Percentiles rank a stretch among this genome's conserved stretches.
Conservation (phyloP, 176 grass and related monocot species). For the Rhipidocladum racemiflorum region DNA sequence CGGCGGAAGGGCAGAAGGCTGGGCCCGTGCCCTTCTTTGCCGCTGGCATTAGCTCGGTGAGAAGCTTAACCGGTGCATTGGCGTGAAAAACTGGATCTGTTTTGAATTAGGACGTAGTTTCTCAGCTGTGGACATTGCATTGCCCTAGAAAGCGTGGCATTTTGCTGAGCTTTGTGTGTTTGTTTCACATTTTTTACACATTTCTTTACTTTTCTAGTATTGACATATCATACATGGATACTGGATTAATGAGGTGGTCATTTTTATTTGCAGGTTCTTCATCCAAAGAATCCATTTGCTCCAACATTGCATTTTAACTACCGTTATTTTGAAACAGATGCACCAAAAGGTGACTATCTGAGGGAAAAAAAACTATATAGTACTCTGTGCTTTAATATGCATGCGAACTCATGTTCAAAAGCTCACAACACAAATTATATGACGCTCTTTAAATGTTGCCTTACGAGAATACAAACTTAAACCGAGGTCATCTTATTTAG, state of each 20-base stretch:
- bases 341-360: slow-evolving; percentile 65
- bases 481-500: not conserved
- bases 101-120: not conserved
- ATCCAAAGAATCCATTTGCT: slow-evolving; percentile 97
- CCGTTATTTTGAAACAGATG: slow-evolving; percentile 98
- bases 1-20: slow-evolving; percentile 42
- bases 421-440: not conserved
- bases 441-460: not conserved
- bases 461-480: not conserved
- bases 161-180: not conserved
- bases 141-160: not conserved
- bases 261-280: slow-evolving; percentile 72
- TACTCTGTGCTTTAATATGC: not conserved
- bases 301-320: slow-evolving; percentile 99
- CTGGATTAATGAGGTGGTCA: not conserved
- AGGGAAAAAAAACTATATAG: not conserved
- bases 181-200: not conserved
- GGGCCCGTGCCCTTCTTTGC: slow-evolving; percentile 92
- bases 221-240: not conserved
- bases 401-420: not conserved
- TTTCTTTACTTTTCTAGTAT: not conserved
- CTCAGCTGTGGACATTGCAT: not conserved
- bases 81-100: not conserved
- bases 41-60: slow-evolving; percentile 90
- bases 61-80: not conserved